Evolutionary conservation across 441 rosid genomes (phyloP), one percentile per base, ranked within the genome.

Genomic region (Hura crepitans): DNA sequence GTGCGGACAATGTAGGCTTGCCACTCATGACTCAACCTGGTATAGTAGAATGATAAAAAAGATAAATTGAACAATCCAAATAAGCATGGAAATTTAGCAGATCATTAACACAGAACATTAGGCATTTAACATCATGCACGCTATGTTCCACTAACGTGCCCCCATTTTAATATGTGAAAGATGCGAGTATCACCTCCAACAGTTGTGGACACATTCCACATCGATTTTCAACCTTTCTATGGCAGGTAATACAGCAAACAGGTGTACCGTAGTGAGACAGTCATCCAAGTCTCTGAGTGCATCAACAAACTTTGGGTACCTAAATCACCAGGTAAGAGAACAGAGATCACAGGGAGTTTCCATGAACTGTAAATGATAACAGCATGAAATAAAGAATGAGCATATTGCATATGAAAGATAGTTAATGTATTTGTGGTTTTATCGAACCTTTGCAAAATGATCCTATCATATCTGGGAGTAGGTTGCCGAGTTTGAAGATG

Each of bases 231-330:
- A 78, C 83, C 91, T 87, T 76, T 94, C 90, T 60, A 82, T 75
- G 37, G 93, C 97, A 73, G 97, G 96, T 63, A 94, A 81, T 42
- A 85, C 91, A 10, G 97, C 97, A 81, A 94, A 94, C 50, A 92
- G 97, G 78, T 90, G 96, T 69, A 94, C 94, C 96, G 87, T 81
- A 0, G 97, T 84, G 45, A 94, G 93, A 77, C 97, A 87, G 65
- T 92, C 99, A 79, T 92, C 99, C 87, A 94, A 85, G 81, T 94
- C 99, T 54, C 99, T 86, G 10, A 94, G 86, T 5, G 97, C 96
- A 79, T 92, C 97, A 67, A 89, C 72, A 70, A 92, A 90, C 4
- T 87, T 86, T 0, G 99, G 97, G 79, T 90, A 90, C 89, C 99
- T 94, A 69, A 42, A 85, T 15, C 57, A 25, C 37, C 67, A 64